These are phyloP conservation scores for Marasmius tenuissimus DNA, from an alignment of 1,284 basidiomycete genomes.

Conservation along the genomic window DNA sequence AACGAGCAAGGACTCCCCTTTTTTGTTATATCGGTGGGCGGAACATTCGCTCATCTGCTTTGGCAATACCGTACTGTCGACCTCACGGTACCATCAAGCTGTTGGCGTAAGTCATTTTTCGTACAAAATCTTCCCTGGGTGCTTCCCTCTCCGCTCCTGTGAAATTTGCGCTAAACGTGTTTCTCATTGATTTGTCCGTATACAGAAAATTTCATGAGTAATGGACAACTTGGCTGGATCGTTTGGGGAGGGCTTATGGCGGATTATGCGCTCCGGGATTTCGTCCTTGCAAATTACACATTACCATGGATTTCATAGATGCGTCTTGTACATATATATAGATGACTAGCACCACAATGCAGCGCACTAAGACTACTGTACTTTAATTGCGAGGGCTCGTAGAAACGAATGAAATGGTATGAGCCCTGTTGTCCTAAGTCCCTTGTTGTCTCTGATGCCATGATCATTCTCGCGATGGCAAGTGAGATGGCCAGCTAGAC, in stretches of 20 bases:
- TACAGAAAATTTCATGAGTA: conserved; percentile 46
- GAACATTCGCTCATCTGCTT: conserved; percentile 40
- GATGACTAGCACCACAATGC: not conserved
- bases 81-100: conserved; percentile 54
- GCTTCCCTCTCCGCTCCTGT: not conserved
- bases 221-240: conserved; percentile 50
- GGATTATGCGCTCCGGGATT: conserved; percentile 31
- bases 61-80: conserved; percentile 62
- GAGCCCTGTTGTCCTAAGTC: too few species aligned
- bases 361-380: too few species aligned
- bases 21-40: conserved; percentile 55
- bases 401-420: too few species aligned
- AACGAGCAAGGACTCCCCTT: conserved; percentile 52
- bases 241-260: conserved; percentile 46
- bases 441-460: too few species aligned
- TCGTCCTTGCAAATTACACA: not conserved
- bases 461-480: too few species aligned
- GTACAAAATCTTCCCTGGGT: not conserved
- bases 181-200: conserved; percentile 1
- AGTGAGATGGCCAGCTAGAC: too few species aligned
- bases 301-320: not conserved
- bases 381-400: too few species aligned
- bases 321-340: not conserved
- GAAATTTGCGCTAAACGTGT: not conserved
- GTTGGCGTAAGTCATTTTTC: conserved; percentile 38